Evolutionary conservation across 176 grass and related monocot genomes (phyloP).

Genomic region (Aegilops bicornis): DNA sequence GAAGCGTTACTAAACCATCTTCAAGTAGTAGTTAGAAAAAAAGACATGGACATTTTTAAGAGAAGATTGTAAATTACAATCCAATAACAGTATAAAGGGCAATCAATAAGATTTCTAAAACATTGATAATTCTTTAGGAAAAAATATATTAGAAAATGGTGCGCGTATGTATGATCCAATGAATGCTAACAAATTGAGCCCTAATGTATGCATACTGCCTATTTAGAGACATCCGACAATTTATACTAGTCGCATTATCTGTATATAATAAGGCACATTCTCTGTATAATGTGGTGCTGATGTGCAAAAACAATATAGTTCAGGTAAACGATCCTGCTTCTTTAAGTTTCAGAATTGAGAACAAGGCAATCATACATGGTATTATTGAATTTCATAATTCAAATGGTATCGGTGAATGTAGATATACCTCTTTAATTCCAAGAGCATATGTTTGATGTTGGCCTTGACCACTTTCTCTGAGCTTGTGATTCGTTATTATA

Average conservation of each 20-base stretch:
- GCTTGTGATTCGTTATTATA: conserved; percentile 78
- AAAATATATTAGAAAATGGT: background rate
- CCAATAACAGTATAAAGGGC: background rate
- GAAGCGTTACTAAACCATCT: background rate
- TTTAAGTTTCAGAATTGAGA: conserved; percentile 9
- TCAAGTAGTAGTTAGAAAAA: background rate
- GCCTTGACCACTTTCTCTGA: conserved; percentile 81
- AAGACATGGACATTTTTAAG: background rate
- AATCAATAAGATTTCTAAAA: background rate
- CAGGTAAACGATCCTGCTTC: background rate
- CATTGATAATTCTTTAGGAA: background rate
- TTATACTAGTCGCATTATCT: background rate
- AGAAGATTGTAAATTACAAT: background rate
- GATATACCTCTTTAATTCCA: conserved; percentile 92
- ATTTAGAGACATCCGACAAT: background rate
- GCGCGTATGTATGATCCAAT: background rate
- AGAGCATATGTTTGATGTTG: conserved; percentile 99
- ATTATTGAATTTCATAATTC: background rate
- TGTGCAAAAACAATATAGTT: conserved; percentile 2
- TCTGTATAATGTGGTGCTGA: background rate
- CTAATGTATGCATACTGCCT: background rate
- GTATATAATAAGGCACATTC: conserved; percentile 1
- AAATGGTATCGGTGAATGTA: background rate
- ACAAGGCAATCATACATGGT: background rate
- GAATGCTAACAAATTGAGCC: background rate